A percentile compares a stretch with the other conserved stretches of the same genome.
Conservation (phyloP, 2,329 filamentous ascomycete genomes). For the Beauveria medogensis region DNA sequence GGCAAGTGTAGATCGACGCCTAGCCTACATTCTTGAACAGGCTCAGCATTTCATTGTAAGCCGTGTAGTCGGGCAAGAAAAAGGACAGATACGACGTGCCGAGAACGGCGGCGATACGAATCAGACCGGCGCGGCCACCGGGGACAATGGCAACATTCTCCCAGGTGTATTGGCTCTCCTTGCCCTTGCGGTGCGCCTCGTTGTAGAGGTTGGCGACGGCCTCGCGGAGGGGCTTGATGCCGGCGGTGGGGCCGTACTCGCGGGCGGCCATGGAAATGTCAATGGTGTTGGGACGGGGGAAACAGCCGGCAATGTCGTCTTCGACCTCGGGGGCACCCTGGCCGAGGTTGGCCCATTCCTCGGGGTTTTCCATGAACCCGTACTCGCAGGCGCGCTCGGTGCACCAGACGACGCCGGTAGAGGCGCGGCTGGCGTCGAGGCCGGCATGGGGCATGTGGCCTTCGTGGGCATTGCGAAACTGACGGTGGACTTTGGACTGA, state of each 20-base stretch:
- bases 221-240: slow-evolving; percentile 82
- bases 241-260: slow-evolving; percentile 90
- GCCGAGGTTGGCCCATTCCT: slow-evolving; percentile 84
- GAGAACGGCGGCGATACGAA: slow-evolving; percentile 87
- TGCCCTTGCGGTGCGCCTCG: slow-evolving; percentile 79
- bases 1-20: not conserved
- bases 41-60: slow-evolving; percentile 95
- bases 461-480: slow-evolving; percentile 84
- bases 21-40: slow-evolving; percentile 74
- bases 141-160: slow-evolving; percentile 97
- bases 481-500: slow-evolving; percentile 74
- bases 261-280: slow-evolving; percentile 69
- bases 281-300: slow-evolving; percentile 70
- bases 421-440: slow-evolving; percentile 78
- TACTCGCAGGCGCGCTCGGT: slow-evolving; percentile 82
- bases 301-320: slow-evolving; percentile 84
- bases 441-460: slow-evolving; percentile 87
- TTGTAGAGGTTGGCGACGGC: slow-evolving; percentile 93
- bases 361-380: slow-evolving; percentile 76
- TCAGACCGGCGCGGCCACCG: slow-evolving; percentile 83
- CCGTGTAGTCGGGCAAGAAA: slow-evolving; percentile 92
- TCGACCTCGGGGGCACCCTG: slow-evolving; percentile 93
- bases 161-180: slow-evolving; percentile 86
- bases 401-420: slow-evolving; percentile 91
- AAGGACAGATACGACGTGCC: slow-evolving; percentile 90